Evolutionary conservation across 352 stramenopile species (phyloP).

Genomic region (Globisporangium orthogonon): DNA sequence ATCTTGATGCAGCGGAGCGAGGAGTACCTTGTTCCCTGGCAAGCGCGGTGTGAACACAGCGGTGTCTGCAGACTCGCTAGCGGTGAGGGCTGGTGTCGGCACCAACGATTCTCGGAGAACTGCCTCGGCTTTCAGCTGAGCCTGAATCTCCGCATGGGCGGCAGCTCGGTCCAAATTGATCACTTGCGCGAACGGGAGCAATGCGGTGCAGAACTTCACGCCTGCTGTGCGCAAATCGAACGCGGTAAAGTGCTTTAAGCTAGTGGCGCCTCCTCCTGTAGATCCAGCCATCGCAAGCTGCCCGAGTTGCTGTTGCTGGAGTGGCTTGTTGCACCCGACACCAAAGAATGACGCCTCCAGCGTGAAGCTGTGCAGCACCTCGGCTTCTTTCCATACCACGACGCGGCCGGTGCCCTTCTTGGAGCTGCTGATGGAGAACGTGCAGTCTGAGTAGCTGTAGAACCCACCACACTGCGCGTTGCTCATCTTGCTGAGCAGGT

Average conservation of each 20-base stretch:
- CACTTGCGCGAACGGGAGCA: constrained; percentile 58
- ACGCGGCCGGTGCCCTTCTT: constrained; percentile 64
- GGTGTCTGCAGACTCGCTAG: neutral
- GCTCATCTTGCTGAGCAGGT: constrained; percentile 58
- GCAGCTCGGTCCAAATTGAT: constrained; percentile 29
- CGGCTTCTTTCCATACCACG: constrained; percentile 54
- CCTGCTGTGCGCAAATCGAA: constrained; percentile 47
- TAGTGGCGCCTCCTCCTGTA: neutral
- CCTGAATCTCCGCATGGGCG: neutral
- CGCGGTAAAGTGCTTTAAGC: constrained; percentile 36
- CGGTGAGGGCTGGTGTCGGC: neutral
- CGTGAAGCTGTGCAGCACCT: constrained; percentile 74
- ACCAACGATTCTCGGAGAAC: neutral
- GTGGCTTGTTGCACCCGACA: constrained; percentile 24
- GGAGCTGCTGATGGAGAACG: constrained; percentile 52
- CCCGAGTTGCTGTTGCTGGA: constrained; percentile 4
- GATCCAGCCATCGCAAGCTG: neutral
- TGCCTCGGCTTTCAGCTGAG: neutral
- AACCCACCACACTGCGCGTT: constrained; percentile 32
- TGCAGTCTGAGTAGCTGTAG: constrained; percentile 64
- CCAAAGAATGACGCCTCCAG: constrained; percentile 77
- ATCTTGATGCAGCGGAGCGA: constrained; percentile 12
- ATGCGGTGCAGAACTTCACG: constrained; percentile 39
- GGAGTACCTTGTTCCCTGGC: constrained; percentile 19
- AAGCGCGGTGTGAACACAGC: neutral